Evolutionary conservation across 2,329 filamentous ascomycete species (phyloP), one percentile per base, ranked within the genome.

Genomic region (Trichophyton schoenleinii): DNA sequence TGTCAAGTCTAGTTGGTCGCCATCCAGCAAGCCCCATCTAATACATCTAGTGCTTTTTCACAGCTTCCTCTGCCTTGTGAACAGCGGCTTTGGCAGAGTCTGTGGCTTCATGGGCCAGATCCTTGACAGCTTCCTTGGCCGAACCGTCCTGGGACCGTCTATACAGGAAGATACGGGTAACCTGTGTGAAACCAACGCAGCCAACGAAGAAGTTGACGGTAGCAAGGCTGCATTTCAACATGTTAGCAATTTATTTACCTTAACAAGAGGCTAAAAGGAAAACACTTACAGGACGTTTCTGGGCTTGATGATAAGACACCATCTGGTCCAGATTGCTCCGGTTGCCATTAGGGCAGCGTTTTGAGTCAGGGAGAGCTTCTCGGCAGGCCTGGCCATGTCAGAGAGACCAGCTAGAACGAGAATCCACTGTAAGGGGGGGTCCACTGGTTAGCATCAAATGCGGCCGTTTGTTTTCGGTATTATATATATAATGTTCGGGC

Each of bases 141-240:
- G 74, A 74, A 7, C 73, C 72, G 3, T 89, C 85, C 70, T 86
- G 75, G 63, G 80, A 81, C 66, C 79, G 75, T 62, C 68, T 72
- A 34, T 66, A 61, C 68, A 86, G 80, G 68, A 84, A 75, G 71
- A 97, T 96, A 69, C 94, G 87, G 67, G 78, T 78, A 66, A 89
- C 81, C 80, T 99, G 94, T 66, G 89, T 82, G 63, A 89, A 78
- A 69, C 94, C 94, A 65, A 96, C 91, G 67, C 87, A 78, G 70
- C 88, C 92, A 69, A 99, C 87, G 82, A 96, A 95, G 83, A 96
- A 96, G 84, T 99, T 99, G 73, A 97, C 94, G 61, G 91, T 86
- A 64, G 94, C 94, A 63, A 99, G 86, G 64, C 87, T 91, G 59
- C 31, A 57, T n/a, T 57, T 9, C n/a, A 38, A 15, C 18, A 25